Base-by-base conservation (phyloP, 2,329 filamentous ascomycete species). In the Colletotrichum chlorophyti region DNA sequence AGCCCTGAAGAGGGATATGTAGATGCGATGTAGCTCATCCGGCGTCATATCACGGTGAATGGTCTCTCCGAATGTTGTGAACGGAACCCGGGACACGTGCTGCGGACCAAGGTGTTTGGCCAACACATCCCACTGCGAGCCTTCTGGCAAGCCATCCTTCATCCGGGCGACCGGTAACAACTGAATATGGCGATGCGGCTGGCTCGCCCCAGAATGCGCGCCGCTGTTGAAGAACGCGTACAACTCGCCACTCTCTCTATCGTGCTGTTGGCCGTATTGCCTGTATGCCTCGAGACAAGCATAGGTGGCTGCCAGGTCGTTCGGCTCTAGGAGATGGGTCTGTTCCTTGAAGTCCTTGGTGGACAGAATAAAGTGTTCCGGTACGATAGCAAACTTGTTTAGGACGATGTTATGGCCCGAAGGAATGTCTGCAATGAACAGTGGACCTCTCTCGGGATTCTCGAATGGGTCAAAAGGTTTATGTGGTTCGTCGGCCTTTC, bases 321-420 rank as follows among this genome's bases (percentile, higher is more conserved):
- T 75, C 11, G 74, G 70, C 47, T 87, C 86, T 2, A 92, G 77
- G 5, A 87, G 67, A 63, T 88, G 76, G 2, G 84, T 86, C 76
- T 92, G 89, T n/a, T 76, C 74, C 67, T 85, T 83, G 69, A 87
- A 86, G 1, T 74, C 70, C n/a, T 74, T 82, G 0, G 89, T 92
- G 0, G 85, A 83, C 43, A 92, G 79, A 64, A 92, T 90, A 68
- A 90, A 90, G 73, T 92, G 89, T 65, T 87, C 81, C 0, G 83
- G 81, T 6, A 90, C 87, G 45, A 92, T 74, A 45, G 89, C 88
- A 65, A 89, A 92, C 71, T 91, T 92, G 77, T 92, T 92, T 35
- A 92, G 76, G 1, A 92, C 84, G 37, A 91, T 78, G 58, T 81
- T 79, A 70, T 92, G 88, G 2, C 40, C 40, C 8, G 75, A 70